Evolutionary conservation across 805 yeast genomes (phyloP), one percentile per base, ranked within the genome.

Genomic region (Kazachstania martiniae): DNA sequence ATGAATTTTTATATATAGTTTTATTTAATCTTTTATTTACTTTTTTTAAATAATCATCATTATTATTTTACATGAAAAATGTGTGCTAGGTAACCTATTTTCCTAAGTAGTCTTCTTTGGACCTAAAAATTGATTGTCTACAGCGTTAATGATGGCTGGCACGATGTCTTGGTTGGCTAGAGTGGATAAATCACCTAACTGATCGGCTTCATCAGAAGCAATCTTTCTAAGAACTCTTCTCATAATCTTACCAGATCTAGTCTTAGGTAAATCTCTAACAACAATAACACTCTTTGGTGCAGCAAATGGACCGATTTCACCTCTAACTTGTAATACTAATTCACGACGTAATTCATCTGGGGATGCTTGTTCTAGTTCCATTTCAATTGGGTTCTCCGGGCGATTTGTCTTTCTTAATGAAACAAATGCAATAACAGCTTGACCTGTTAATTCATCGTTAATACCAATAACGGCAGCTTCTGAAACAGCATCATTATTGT

Each of bases 231-330:
- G 71, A 41, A 91, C 81, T 68, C 98, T 83, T 70, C 98, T 82
- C 94, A 91, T 89, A 56, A 91, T 89, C 71, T 91, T 91, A 48
- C 98, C 98, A 8, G 95, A 85, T 66, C 98, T 77, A 16, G 98
- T 91, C 73, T 89, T 91, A 63, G 98, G 98, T 59, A 91, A 73
- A 56, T 91, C 97, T 39, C 75, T 78, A 35, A 89, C 94, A 38
- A 87, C 63, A 47, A 79, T 66, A 37, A 87, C 77, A n/a, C 44
- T 37, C 43, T 87, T 87, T 53, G 98, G 98, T 36, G 97, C 94
- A 14, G 98, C 98, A 62, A 85, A 85, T 30, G 85, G 85, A 21
- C 59, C 61, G 32, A 50, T 52, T 37, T 47, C 53, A 35, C 48
- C 43, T 61, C 98, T 75, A 31, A 91, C 95, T 40, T 85, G 84